These are phyloP conservation scores for Apiospora pterosperma DNA, from an alignment of 2,329 filamentous ascomycete species.

Conservation along the genomic window DNA sequence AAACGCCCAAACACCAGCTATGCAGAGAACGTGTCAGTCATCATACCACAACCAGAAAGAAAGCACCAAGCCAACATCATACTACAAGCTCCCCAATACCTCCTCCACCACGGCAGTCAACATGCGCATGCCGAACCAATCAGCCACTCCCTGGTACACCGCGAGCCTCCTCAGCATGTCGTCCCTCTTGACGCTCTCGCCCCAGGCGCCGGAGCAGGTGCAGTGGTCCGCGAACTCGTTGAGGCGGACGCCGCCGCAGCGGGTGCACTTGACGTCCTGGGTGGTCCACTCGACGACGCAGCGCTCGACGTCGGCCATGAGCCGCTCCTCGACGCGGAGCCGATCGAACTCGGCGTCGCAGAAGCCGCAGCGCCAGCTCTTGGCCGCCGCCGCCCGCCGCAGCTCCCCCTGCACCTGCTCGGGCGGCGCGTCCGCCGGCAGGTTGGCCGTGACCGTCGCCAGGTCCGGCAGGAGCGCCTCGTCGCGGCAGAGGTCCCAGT, in stretches of 20 bases:
- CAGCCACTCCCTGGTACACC: conserved; percentile 72
- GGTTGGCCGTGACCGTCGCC: conserved; percentile 14
- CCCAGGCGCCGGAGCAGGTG: conserved; percentile 85
- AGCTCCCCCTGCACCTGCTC: conserved; percentile 13
- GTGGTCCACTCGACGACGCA: conserved; percentile 77
- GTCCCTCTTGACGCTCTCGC: conserved; percentile 62
- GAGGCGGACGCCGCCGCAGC: conserved; percentile 68
- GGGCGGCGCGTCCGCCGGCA: conserved; percentile 8
- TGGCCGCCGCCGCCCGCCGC: conserved; percentile 28
- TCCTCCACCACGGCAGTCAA: conserved; percentile 70
- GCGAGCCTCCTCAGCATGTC: conserved; percentile 63
- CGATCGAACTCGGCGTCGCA: conserved; percentile 75
- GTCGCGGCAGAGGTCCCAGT: conserved; percentile 90
- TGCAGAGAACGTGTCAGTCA: not conserved
- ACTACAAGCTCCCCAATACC: conserved; percentile 37
- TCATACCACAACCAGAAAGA: not conserved
- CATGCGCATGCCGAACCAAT: conserved; percentile 79
- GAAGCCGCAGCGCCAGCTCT: conserved; percentile 71
- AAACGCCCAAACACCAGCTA: not conserved
- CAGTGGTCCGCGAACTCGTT: conserved; percentile 99
- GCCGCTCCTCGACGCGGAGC: conserved; percentile 64
- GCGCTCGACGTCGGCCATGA: conserved; percentile 60
- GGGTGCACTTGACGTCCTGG: conserved; percentile 81
- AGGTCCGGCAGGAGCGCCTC: conserved; percentile 67
- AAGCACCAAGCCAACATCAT: not conserved